Evolutionary conservation across 495 filamentous ascomycete genomes (phyloP), one percentile per base, ranked within the genome.

Genomic region (Penicillium pulvis): DNA sequence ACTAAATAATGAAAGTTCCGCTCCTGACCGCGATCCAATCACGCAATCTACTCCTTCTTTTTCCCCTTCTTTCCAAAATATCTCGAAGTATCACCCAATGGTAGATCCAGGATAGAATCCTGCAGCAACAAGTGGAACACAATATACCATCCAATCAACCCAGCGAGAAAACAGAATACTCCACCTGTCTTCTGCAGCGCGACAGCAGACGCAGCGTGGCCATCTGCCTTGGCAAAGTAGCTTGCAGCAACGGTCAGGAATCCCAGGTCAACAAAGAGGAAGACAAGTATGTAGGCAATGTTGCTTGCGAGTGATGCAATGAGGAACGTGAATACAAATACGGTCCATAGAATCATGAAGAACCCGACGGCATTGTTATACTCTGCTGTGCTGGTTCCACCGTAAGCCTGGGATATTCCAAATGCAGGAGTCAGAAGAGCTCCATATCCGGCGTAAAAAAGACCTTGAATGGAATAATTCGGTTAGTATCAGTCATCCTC

Each of bases 71-170:
- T 75, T 12, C 60, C 61, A 65, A 80, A 80, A 48, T 68, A 74
- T 1, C 71, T 61, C 45, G 71, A 74, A 12, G 75, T 82, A 65
- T 82, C 79, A 23, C 79, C 78, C 61, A 80, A 61, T 1, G 78
- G 77, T 43, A 80, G 62, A 24, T 71, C 67, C 19, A 79, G 59
- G 41, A 80, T 51, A 14, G 73, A 70, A 28, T 79, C 73, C 60
- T 78, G 68, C 57, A 78, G 66, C 66, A 81, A 61, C 36, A 80
- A 59, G 61, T 78, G 75, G n/a, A 68, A 74, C 6, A 78, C 71
- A 30, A 78, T 78, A 67, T 80, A 81, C 71, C 76, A 82, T 2
- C 79, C 79, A 30, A 80, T 60, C 57, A 82, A 54, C 6, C 78
- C 79, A 9, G 76, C 72, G 3, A 77, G 30, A 57, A 82, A 80